These are phyloP conservation scores for Metschnikowia orientalis DNA, from an alignment of 805 yeast genomes.

Conservation along the genomic window DNA sequence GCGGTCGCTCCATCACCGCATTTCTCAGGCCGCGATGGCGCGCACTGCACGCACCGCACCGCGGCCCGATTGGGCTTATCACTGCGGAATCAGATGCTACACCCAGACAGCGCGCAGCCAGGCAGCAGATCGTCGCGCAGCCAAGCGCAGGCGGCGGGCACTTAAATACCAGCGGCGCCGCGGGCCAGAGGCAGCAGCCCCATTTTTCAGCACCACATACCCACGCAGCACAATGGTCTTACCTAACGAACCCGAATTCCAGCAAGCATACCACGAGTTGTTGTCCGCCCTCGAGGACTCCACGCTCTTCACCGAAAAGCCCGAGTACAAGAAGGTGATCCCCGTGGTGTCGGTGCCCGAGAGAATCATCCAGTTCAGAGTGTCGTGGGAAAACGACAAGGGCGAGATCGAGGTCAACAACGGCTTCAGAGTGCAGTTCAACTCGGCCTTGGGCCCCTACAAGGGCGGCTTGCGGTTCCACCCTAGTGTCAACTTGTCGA, in stretches of 20 bases:
- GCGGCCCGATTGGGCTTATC: constrained; percentile 5
- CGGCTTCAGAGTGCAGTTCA: constrained; percentile 98
- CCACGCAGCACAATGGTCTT: constrained; percentile 51
- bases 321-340: constrained; percentile 82
- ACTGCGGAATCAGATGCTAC: background rate
- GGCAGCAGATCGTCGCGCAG: too few species aligned
- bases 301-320: constrained; percentile 81
- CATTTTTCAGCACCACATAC: background rate
- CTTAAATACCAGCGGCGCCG: too few species aligned
- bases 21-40: background rate
- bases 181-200: background rate
- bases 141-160: too few species aligned
- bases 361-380: constrained; percentile 95
- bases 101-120: too few species aligned
- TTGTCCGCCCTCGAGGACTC: constrained; percentile 86
- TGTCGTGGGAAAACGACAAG: constrained; percentile 94
- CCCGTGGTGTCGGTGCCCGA: constrained; percentile 93
- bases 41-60: background rate
- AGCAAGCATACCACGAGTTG: constrained; percentile 96
- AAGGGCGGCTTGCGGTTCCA: constrained; percentile 98
- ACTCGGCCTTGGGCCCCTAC: constrained; percentile 98
- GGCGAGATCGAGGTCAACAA: constrained; percentile 90
- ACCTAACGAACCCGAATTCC: constrained; percentile 96
- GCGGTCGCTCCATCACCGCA: too few species aligned
- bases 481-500: constrained; percentile 92